Evolutionary conservation across 2,329 filamentous ascomycete species (phyloP).

Genomic region (Cladobotryum mycophilum): DNA sequence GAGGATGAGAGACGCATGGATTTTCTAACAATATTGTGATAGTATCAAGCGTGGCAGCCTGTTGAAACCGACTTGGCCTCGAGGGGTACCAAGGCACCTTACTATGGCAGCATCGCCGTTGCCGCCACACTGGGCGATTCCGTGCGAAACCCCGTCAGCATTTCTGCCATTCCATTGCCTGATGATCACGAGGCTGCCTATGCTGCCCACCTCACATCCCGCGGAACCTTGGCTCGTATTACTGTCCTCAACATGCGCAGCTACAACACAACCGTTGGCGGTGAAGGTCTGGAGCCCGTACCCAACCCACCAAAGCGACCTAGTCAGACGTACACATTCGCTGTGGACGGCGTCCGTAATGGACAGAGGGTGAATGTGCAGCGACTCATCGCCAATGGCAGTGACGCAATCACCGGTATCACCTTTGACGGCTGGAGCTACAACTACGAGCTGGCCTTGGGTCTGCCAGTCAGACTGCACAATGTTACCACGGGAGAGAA

Average conservation of each 20-base stretch:
- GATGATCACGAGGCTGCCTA: conserved; percentile 45
- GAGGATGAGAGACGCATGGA: too few species aligned
- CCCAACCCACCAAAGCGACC: conserved; percentile 24
- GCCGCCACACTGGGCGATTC: conserved; percentile 48
- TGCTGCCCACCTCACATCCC: conserved; percentile 29
- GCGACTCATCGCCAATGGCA: conserved; percentile 54
- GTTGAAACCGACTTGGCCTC: conserved; percentile 41
- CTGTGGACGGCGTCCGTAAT: conserved; percentile 31
- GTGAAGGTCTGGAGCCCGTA: conserved; percentile 21
- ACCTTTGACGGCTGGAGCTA: conserved; percentile 58
- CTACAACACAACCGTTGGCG: conserved; percentile 52
- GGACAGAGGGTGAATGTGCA: conserved; percentile 32
- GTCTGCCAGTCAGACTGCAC: conserved; percentile 43
- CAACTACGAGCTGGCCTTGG: conserved; percentile 51
- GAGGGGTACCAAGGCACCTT: conserved; percentile 55
- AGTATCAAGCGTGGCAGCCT: conserved; percentile 56
- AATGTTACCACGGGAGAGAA: conserved; percentile 51
- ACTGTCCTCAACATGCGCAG: conserved; percentile 52
- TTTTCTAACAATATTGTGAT: neutral
- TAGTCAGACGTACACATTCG: conserved; percentile 30
- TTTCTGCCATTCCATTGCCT: conserved; percentile 42
- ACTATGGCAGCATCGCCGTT: conserved; percentile 56
- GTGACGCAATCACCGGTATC: conserved; percentile 56
- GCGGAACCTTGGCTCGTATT: conserved; percentile 37
- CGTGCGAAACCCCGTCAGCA: conserved; percentile 28